Conservation (phyloP, 129 eudicot species). For the Helichrysum umbraculigerum region DNA sequence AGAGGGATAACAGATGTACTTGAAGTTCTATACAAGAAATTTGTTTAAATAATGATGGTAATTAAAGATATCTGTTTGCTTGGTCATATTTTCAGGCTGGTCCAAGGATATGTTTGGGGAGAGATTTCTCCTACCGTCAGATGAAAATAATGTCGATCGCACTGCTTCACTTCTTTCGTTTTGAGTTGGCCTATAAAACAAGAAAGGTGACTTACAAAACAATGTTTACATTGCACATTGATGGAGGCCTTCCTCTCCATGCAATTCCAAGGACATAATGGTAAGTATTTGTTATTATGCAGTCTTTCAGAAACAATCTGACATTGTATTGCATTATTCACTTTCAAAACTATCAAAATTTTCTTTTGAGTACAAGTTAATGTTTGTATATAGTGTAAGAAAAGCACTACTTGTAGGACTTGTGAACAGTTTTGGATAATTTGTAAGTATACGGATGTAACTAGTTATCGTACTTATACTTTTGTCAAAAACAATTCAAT, state of each 20-base stretch:
- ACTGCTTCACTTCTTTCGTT: slow-evolving; percentile 50
- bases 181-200: slow-evolving; percentile 41
- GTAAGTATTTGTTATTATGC: not conserved
- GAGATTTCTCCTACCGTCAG: slow-evolving; percentile 76
- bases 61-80: not conserved
- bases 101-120: slow-evolving; percentile 50
- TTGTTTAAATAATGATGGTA: not conserved
- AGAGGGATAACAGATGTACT: not conserved
- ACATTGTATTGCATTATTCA: not conserved
- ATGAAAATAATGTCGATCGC: slow-evolving; percentile 68
- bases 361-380: too few species aligned
- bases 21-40: not conserved
- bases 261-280: not conserved
- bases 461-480: too few species aligned
- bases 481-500: too few species aligned
- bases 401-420: too few species aligned
- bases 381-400: not conserved
- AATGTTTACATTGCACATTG: slow-evolving; percentile 59
- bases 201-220: slow-evolving; percentile 52
- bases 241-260: slow-evolving; percentile 5
- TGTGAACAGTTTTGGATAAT: too few species aligned
- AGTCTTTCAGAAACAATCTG: not conserved
- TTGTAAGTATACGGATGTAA: too few species aligned
- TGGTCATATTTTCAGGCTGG: slow-evolving; percentile 13
- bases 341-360: not conserved